These are phyloP conservation scores for Sporisorium sorghi DNA, from an alignment of 1,284 basidiomycete genomes.

Conservation along the genomic window DNA sequence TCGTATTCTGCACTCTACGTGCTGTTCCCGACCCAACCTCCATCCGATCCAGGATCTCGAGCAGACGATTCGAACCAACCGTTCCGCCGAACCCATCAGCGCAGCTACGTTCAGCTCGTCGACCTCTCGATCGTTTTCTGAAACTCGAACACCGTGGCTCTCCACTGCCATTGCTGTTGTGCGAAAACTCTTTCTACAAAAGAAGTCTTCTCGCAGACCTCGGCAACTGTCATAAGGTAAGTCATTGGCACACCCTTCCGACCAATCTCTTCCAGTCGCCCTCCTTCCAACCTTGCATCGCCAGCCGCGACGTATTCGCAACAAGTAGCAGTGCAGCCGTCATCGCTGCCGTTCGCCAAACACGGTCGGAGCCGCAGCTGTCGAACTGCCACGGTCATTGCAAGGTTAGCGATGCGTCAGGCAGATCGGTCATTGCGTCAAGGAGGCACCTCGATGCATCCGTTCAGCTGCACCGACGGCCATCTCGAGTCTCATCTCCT, in stretches of 20 bases:
- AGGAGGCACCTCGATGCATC: neutral
- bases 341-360: neutral
- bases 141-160: neutral
- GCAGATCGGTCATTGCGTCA: neutral
- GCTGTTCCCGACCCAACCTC: neutral
- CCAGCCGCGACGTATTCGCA: neutral
- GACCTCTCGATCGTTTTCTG: neutral
- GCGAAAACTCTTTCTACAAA: neutral
- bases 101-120: neutral
- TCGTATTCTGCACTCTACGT: conserved; percentile 1
- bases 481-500: too few relatives aligned
- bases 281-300: neutral
- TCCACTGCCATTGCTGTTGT: neutral
- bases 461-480: neutral
- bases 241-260: conserved; percentile 1
- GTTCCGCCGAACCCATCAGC: neutral
- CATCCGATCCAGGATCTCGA: neutral
- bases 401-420: too few relatives aligned
- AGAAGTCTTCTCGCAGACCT: neutral
- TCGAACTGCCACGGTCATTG: neutral
- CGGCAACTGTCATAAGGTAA: conserved; percentile 27
- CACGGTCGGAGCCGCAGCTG: neutral
- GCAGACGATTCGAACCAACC: neutral
- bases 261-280: neutral
- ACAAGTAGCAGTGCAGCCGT: neutral